Base-by-base conservation (phyloP, 2,329 filamentous ascomycete species). In the Paecilomyces formosus region DNA sequence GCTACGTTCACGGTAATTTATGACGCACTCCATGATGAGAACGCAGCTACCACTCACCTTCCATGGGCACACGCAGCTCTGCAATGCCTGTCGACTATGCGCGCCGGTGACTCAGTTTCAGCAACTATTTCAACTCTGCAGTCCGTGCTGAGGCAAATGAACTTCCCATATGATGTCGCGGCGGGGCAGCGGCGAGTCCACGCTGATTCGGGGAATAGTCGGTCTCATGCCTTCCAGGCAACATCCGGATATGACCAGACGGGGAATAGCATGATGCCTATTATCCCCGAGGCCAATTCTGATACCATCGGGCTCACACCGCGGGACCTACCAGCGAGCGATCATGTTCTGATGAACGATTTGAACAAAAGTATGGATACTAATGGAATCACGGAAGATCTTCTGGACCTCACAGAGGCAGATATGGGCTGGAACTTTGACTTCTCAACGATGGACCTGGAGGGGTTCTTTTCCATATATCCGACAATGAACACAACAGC, bases 41-140 rank as follows among this genome's bases (percentile, higher is more conserved):
- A 67, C 53, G 65, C 70, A 1, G 71, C 74, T 1, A 58, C 71
- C n/a, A 66, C 67, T 2, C 75, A 77, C 56, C 65, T 79, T 2
- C 76, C 74, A 0, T 79, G 74, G 75, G 72, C 78, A 8, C 72
- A 76, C 55, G 71, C 72, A 0, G 68, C 70, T 3, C 49, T 78
- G 2, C 67, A 72, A 56, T 72, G 65, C 15, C 64, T 78, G 33
- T 70, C 71, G 2, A 68, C 67, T 1, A 75, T 78, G 74, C 63
- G 70, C 49, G 53, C 60, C 1, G 66, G 67, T 0, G 68, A 72
- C 50, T 66, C 70, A 3, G 67, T 67, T 9, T 53, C 60, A 18
- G 67, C 65, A 50, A 67, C 69, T 5, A 71, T 74, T 22, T 54
- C 60, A 11, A 69, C 71, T 9, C 63, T 74, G 4, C 68, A 72